Conservation (phyloP, 192 early-diverging fungal genomes). For the Lunasporangiospora selenospora region DNA sequence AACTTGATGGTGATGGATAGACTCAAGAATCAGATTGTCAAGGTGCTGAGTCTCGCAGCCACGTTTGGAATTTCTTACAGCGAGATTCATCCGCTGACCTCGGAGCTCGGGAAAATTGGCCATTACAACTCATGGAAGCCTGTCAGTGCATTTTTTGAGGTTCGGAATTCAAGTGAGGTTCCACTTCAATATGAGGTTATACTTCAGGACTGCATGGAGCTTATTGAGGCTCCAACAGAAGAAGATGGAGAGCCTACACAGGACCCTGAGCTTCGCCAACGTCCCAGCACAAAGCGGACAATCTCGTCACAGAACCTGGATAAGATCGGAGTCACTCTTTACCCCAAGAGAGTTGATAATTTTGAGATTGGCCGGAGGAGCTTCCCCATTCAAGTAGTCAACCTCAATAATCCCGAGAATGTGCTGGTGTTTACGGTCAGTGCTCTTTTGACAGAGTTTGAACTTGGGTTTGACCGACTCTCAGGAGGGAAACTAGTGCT, state of each 20-base stretch:
- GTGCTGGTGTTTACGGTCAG: conserved; percentile 55
- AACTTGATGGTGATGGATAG: conserved; percentile 66
- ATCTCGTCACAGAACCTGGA: conserved; percentile 43
- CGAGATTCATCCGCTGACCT: conserved; percentile 51
- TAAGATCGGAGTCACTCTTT: conserved; percentile 64
- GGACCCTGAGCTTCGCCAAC: neutral
- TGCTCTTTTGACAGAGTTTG: conserved; percentile 70
- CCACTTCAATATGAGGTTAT: conserved; percentile 64
- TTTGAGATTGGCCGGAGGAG: conserved; percentile 54
- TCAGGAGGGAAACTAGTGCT: conserved; percentile 69
- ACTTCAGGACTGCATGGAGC: conserved; percentile 55
- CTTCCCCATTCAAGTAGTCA: conserved; percentile 63
- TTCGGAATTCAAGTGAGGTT: conserved; percentile 71
- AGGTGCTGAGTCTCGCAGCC: conserved; percentile 65
- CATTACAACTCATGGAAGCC: conserved; percentile 76
- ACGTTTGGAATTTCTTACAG: conserved; percentile 66
- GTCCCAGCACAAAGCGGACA: conserved; percentile 25
- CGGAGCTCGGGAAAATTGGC: conserved; percentile 81
- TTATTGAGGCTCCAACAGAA: conserved; percentile 16
- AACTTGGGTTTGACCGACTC: conserved; percentile 78
- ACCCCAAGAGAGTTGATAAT: conserved; percentile 64
- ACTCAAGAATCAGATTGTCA: conserved; percentile 54
- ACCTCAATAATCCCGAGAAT: conserved; percentile 73
- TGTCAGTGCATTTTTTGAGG: conserved; percentile 61
- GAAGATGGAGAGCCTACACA: neutral